Evolutionary conservation across 1,284 basidiomycete genomes (phyloP), one percentile per base, ranked within the genome.

Genomic region (Papiliotrema nemorosa): DNA sequence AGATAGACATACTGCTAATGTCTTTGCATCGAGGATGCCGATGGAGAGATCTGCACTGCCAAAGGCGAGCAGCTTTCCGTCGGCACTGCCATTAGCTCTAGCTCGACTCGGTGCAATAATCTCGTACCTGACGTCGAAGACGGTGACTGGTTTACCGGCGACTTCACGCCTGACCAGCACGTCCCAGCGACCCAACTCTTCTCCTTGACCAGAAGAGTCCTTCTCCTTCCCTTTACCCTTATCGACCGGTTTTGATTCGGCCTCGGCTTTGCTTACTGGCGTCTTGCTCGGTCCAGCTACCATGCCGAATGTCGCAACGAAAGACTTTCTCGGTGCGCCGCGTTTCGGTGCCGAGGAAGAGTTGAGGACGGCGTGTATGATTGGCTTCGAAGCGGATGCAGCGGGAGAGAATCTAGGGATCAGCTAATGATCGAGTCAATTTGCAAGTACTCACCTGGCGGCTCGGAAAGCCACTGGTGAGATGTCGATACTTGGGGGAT

Each of bases 41-140:
- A 97, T 82, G 34, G 84, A 85, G 43, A 89, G 79, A 72, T 97
- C 91, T 10, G 92, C 93, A 5, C 84, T 85, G 4, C 92, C 93
- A 64, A 85, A 91, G 0, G 88, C 90, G 5, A 98, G 73, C 37
- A 89, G 77, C 50, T 80, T 83, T 0, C 96, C 94, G 65, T 92
- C 83, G 35, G 82, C 75, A 64, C 90, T 93, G 35, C 6, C n/a
- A 4, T 29, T 41, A n/a, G n/a, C n/a, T n/a, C n/a, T n/a, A n/a
- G n/a, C n/a, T 14, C 36, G 4, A 14, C 3, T 9, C 24, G 33
- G 21, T 6, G 27, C 14, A 22, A 36, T 18, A 3, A 13, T 7
- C 3, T 26, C 21, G 22, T 39, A 34, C 88, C 88, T 92, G 44
- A 91, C 74, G 65, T 91, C 89, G 67, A 96, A 86, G 59, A 85